Base-by-base conservation (phyloP, 495 filamentous ascomycete genomes). In the Achaetomiella virescens region DNA sequence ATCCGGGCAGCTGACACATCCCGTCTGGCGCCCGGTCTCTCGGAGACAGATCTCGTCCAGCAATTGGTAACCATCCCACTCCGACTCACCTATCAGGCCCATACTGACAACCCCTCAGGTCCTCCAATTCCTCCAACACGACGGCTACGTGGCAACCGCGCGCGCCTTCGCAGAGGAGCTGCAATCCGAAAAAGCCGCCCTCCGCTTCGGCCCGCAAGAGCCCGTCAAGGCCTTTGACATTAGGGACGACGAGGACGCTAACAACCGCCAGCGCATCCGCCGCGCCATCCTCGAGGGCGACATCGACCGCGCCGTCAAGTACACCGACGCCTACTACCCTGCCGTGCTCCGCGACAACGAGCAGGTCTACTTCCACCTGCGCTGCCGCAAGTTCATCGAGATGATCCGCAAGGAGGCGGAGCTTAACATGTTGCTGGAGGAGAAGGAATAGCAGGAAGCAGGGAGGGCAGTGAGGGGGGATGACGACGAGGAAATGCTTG, bases 81-180 rank as follows among this genome's bases (percentile, higher is more conserved):
- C 38, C 18, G 6, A 36, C 41, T 17, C 7, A 6, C 15, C 18
- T 6, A 5, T 3, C 36, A 17, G 17, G 2, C 14, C 15, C 41
- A 31, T 47, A 44, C 58, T 68, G 15, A 72, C 48, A 29, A 21
- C 27, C 12, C 3, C 17, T 48, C 69, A 92, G 56, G 85, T 95
- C 17, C 79, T 90, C 11, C 91, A 97, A 69, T 96, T 91, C 61
- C 77, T 99, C 7, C 88, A 89, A 36, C 93, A 97, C 63, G 95
- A 97, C 66, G 95, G 93, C 52, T 97, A 96, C 60, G 84, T 97
- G n/a, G 92, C 96, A 55, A 95, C 93, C 7, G 90, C 91, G 15
- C 81, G 84, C 57, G 90, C 88, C 0, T 97, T 99, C 71, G 84
- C 87, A 7, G 80, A 86, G 64, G 95, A 97, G 66, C 84, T 95